Base-by-base conservation (phyloP, 768 basidiomycete species). In the Suillus variegatus region DNA sequence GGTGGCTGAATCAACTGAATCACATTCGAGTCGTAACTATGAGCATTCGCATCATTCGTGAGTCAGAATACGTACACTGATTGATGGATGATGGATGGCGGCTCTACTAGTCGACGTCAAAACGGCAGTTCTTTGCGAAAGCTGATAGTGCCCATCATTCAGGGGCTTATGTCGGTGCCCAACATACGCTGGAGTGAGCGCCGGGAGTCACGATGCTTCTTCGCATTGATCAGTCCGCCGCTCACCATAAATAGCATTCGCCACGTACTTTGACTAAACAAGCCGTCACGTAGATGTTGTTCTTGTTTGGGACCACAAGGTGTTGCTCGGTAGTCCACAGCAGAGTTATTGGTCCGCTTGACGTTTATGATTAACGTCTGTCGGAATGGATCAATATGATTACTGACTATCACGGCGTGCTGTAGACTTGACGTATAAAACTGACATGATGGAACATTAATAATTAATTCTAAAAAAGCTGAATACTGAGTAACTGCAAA, bases 1-100 rank as follows among this genome's bases (percentile, higher is more conserved):
- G 43, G 63, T 69, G 63, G 44, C 36, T 38, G 36, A 14, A 36
- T 58, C 63, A 25, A 25, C 28, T 60, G 62, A 61, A 55, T 9
- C 43, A 44, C 46, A 8, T 41, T 41, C 40, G 41, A 2, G 41
- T 35, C 10, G 32, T 25, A 5, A 40, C 43, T 43, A 46, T 46
- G 20, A 9, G 20, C 44, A n/a, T 46, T 46, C 46, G n/a, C 46
- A 20, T n/a, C 46, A n/a, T 47, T n/a, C 46, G n/a, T n/a, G 46
- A n/a, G 10, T n/a, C 46, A 47, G 9, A 4, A 20, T 20, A 9
- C 9, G 46, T 46, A n/a, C 44, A 46, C 44, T n/a, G 20, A n/a
- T n/a, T 32, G 32, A 32, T 32, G 32, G 3, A 2, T 36, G 9
- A n/a, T n/a, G 44, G 20, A 36, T 36, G 20, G 20, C 44, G 7